These are phyloP conservation scores for Xeromyces bisporus DNA, from an alignment of 495 filamentous ascomycete species.

Conservation along the genomic window DNA sequence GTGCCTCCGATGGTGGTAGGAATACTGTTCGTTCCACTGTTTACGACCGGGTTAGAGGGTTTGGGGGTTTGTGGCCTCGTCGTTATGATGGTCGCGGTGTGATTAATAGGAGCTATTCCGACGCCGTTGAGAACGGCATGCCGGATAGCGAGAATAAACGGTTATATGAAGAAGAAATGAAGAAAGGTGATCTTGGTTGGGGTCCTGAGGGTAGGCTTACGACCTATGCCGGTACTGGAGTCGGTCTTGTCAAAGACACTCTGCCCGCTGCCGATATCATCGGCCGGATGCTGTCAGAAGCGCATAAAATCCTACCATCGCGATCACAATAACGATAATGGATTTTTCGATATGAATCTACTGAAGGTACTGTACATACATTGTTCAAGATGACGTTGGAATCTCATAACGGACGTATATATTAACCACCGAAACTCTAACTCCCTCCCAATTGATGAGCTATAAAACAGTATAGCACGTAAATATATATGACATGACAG, in stretches of 20 bases:
- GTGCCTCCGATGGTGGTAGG: conserved; percentile 43
- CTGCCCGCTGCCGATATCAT: conserved; percentile 28
- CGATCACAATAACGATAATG: no score
- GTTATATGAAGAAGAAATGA: conserved; percentile 37
- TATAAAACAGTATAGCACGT: no score
- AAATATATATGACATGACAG: no score
- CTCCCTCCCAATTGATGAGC: no score
- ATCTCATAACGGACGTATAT: no score
- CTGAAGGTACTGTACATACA: no score
- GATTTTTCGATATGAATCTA: no score
- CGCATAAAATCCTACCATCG: no score
- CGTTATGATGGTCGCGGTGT: conserved; percentile 45
- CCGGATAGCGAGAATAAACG: conserved; percentile 40
- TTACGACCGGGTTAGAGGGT: conserved; percentile 56
- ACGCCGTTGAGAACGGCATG: conserved; percentile 38
- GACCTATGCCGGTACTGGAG: conserved; percentile 47
- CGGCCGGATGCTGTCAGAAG: no score
- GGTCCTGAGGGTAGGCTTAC: conserved; percentile 45
- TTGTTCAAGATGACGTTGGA: no score
- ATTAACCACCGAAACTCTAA: no score
- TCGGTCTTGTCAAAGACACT: conserved; percentile 34
- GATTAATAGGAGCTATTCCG: conserved; percentile 42
- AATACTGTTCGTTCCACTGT: conserved; percentile 48
- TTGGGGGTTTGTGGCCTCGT: conserved; percentile 49
- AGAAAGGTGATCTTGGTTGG: conserved; percentile 43